Evolutionary conservation across 1,284 basidiomycete species (phyloP).

Genomic region (Cronartium ribicola): DNA sequence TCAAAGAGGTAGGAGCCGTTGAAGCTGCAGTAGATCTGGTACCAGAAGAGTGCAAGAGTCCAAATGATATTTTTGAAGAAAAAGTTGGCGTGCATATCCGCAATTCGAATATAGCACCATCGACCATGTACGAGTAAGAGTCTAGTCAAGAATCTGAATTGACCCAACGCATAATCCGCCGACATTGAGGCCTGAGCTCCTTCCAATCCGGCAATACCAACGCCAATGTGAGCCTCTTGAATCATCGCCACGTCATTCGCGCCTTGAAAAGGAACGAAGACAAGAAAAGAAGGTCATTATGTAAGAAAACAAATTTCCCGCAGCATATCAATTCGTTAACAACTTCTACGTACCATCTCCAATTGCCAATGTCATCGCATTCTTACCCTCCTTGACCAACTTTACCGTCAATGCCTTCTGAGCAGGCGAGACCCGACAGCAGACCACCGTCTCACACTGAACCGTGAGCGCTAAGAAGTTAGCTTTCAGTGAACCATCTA

Average conservation of each 20-base stretch:
- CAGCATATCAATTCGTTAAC: not conserved
- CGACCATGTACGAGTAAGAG: conserved; percentile 88
- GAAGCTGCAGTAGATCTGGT: conserved; percentile 76
- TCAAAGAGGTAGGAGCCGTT: conserved; percentile 93
- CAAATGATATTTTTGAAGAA: conserved; percentile 96
- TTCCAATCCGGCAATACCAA: conserved; percentile 87
- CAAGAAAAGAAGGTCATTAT: not conserved
- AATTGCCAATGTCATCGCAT: conserved; percentile 93
- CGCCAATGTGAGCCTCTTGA: conserved; percentile 94
- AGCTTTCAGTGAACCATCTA: conserved; percentile 70
- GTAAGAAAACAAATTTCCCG: not conserved
- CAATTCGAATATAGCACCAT: conserved; percentile 92
- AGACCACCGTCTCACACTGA: conserved; percentile 94
- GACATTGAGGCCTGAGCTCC: conserved; percentile 98
- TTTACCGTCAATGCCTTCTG: conserved; percentile 95
- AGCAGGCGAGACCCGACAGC: conserved; percentile 91
- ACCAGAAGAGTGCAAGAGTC: conserved; percentile 93
- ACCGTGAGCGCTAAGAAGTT: conserved; percentile 81
- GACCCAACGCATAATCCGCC: conserved; percentile 95
- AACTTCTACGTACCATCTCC: conserved; percentile 65
- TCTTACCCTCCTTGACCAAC: conserved; percentile 85
- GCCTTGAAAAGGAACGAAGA: conserved; percentile 46
- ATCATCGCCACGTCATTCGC: conserved; percentile 97
- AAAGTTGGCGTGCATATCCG: conserved; percentile 79
- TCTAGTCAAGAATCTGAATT: conserved; percentile 87